phyloP scores from a whole-genome alignment of 2,329 filamentous ascomycete genomes.

The Monilinia fructigena region DNA sequence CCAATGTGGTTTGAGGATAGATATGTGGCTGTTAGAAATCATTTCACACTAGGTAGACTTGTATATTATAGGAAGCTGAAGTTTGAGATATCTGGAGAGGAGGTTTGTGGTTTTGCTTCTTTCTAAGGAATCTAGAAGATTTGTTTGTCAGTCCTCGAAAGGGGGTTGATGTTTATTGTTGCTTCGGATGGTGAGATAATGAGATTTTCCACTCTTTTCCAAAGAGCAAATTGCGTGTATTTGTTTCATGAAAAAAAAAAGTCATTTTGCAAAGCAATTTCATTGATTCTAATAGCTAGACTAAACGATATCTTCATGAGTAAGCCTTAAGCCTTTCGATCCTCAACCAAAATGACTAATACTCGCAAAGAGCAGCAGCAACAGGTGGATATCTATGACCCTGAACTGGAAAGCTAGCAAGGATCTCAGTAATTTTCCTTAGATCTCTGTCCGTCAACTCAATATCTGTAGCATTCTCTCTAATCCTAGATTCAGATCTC shows the following conservation, averaged over 20 bases:
- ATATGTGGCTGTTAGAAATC: no score
- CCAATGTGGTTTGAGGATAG: no score
- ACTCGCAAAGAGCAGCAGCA: not conserved
- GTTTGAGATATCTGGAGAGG: no score
- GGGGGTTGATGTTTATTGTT: not conserved
- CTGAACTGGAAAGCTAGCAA: slow-evolving; percentile 20
- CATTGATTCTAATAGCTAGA: not conserved
- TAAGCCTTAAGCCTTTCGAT: not conserved
- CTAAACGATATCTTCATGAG: not conserved
- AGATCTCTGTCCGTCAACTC: slow-evolving; percentile 36
- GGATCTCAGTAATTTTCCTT: slow-evolving; percentile 33
- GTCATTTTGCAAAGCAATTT: not conserved
- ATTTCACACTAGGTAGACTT: no score
- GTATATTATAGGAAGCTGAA: no score
- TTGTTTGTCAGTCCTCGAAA: no score
- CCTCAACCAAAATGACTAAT: not conserved
- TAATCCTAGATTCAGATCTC: slow-evolving; percentile 32
- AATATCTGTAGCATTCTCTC: slow-evolving; percentile 36
- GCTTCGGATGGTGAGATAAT: not conserved
- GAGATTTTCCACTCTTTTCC: not conserved
- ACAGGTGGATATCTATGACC: slow-evolving; percentile 15
- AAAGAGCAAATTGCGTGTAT: not conserved
- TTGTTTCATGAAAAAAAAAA: no score
- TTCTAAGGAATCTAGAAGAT: no score
- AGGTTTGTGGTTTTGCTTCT: no score